Conservation (phyloP, 148 eudicot genomes). For the Cornus controversa region DNA sequence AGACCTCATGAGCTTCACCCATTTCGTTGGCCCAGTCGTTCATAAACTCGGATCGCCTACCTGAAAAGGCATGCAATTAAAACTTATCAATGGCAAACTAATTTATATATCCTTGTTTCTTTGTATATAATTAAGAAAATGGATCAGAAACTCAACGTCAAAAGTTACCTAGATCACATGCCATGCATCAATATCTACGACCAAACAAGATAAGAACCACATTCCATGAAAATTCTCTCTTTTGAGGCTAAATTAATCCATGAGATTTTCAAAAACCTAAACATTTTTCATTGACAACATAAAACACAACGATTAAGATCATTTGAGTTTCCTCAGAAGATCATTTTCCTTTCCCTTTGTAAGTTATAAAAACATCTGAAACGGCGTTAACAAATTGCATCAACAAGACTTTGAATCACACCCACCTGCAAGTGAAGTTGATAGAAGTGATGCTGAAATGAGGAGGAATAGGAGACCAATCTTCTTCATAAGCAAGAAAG, state of each 20-base stretch:
- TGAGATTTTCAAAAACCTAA: too few species aligned
- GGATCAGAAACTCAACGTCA: too few species aligned
- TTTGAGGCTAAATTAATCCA: neutral
- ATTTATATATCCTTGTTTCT: neutral
- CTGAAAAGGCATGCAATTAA: conserved; percentile 31
- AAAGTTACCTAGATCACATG: conserved; percentile 1
- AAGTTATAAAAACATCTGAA: neutral
- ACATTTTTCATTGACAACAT: too few species aligned
- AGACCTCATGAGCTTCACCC: conserved; percentile 36
- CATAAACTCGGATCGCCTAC: conserved; percentile 31
- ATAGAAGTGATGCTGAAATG: conserved; percentile 45
- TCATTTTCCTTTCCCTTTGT: neutral
- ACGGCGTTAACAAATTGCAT: neutral
- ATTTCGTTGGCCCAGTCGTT: conserved; percentile 19
- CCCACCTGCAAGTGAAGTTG: conserved; percentile 69
- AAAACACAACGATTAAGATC: neutral
- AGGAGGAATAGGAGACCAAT: conserved; percentile 47
- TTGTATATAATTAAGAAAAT: neutral
- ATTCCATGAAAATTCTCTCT: neutral
- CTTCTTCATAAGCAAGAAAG: conserved; percentile 35
- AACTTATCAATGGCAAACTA: neutral
- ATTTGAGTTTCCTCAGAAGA: neutral
- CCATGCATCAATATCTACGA: neutral
- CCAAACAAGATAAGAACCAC: neutral
- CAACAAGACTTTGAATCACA: neutral